Conservation (phyloP, 139 green algal genomes). For the Picocystis salinarum region DNA sequence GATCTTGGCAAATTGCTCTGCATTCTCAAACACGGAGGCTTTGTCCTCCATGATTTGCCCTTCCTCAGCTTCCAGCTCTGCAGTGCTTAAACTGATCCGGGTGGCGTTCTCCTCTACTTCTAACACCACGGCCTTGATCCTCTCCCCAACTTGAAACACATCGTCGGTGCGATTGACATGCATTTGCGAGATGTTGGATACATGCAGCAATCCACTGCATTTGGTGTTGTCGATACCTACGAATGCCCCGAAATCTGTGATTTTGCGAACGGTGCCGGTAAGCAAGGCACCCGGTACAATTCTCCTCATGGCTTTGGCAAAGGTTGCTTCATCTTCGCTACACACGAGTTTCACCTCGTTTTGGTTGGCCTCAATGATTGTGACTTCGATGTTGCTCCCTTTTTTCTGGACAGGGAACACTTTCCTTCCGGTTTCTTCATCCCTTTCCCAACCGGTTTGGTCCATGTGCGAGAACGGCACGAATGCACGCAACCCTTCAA, state of each 20-base stretch:
- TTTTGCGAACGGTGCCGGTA: slow-evolving; percentile 18
- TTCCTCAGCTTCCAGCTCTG: slow-evolving; percentile 27
- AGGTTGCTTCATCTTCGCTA: no score
- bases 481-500: no score
- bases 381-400: no score
- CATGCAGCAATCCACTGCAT: slow-evolving; percentile 30
- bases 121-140: slow-evolving; percentile 26
- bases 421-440: no score
- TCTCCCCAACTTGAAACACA: slow-evolving; percentile 28
- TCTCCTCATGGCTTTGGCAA: no score
- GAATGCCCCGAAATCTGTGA: slow-evolving; percentile 32
- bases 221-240: slow-evolving; percentile 26
- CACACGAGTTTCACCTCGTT: no score
- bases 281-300: slow-evolving; percentile 22
- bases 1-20: slow-evolving; percentile 11
- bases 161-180: slow-evolving; percentile 11
- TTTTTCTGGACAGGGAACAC: no score
- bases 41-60: slow-evolving; percentile 35
- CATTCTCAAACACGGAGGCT: slow-evolving; percentile 16
- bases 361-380: no score
- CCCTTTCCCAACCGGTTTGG: no score
- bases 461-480: no score
- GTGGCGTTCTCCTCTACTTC: slow-evolving; percentile 26
- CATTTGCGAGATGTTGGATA: slow-evolving; percentile 27
- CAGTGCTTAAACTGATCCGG: slow-evolving; percentile 28